A percentile compares a stretch with the other conserved stretches of the same genome.
Evolutionary conservation across 495 filamentous ascomycete species (phyloP).

Genomic region (Penicillium dipodomyicola): DNA sequence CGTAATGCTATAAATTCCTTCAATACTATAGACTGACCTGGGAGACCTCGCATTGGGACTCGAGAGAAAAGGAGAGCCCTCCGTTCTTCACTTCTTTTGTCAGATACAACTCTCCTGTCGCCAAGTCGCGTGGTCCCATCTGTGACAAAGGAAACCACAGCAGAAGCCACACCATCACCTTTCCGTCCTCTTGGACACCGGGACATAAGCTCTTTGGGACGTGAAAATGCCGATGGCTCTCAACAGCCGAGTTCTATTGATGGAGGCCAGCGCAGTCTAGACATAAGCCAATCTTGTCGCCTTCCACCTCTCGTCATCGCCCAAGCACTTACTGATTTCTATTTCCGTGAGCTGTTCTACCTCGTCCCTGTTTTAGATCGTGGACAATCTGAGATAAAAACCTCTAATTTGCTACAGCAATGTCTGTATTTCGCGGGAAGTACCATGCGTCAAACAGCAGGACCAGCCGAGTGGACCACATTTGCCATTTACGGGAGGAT

Average conservation of each 20-base stretch:
- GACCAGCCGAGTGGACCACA: slow-evolving; percentile 10
- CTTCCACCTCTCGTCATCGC: slow-evolving; percentile 5
- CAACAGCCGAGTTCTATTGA: slow-evolving; percentile 5
- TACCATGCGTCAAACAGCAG: slow-evolving; percentile 14
- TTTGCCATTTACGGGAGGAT: slow-evolving; percentile 17
- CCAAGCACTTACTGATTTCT: slow-evolving; percentile 16
- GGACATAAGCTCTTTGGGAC: neutral
- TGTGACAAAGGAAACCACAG: neutral
- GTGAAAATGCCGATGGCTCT: neutral
- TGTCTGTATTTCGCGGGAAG: slow-evolving; percentile 20
- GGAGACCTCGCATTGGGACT: slow-evolving; percentile 10
- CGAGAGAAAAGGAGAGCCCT: slow-evolving; percentile 9
- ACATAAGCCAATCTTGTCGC: slow-evolving; percentile 7
- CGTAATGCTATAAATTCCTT: neutral
- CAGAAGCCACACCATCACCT: neutral
- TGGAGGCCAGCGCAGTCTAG: slow-evolving; percentile 8
- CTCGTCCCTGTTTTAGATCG: slow-evolving; percentile 16
- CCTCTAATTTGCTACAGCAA: slow-evolving; percentile 18
- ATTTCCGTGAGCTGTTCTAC: slow-evolving; percentile 13
- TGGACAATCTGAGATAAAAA: slow-evolving; percentile 1
- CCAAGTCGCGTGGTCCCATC: neutral
- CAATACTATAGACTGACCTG: neutral
- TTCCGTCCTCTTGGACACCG: neutral
- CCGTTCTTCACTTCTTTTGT: slow-evolving; percentile 1
- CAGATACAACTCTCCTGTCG: neutral